Evolutionary conservation across 352 stramenopile genomes (phyloP).

Genomic region (Globisporangium megalacanthum): DNA sequence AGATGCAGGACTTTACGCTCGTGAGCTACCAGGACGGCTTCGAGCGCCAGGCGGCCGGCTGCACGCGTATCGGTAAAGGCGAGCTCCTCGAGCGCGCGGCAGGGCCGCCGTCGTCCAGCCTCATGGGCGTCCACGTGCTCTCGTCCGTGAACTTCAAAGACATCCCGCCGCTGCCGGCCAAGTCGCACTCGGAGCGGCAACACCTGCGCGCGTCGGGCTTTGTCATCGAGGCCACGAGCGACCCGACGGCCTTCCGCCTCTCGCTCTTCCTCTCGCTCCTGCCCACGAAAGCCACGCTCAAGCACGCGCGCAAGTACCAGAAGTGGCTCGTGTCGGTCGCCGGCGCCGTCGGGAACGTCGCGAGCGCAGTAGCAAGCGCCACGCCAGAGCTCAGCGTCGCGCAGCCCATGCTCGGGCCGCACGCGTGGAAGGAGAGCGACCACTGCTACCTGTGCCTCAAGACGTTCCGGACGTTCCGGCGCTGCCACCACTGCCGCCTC

Average conservation of each 20-base stretch:
- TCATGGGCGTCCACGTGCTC: constrained; percentile 52
- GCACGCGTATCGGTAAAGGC: constrained; percentile 19
- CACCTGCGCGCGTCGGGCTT: constrained; percentile 65
- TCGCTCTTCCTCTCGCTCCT: constrained; percentile 58
- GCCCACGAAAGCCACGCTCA: constrained; percentile 36
- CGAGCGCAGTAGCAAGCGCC: constrained; percentile 19
- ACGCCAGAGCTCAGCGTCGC: constrained; percentile 16
- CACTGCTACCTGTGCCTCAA: constrained; percentile 57
- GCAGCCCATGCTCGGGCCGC: constrained; percentile 21
- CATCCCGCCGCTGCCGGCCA: constrained; percentile 43
- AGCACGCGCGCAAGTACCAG: constrained; percentile 40
- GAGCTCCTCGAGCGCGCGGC: constrained; percentile 11
- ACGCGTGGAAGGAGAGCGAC: constrained; percentile 58
- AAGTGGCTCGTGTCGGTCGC: constrained; percentile 54
- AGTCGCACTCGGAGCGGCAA: constrained; percentile 35
- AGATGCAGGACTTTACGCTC: constrained; percentile 54
- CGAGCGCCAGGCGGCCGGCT: constrained; percentile 26
- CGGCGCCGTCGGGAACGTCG: constrained; percentile 25
- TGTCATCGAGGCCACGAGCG: constrained; percentile 46
- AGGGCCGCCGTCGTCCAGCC: constrained; percentile 9
- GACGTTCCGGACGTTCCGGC: constrained; percentile 57
- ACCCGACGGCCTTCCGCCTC: constrained; percentile 33
- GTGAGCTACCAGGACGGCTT: constrained; percentile 72
- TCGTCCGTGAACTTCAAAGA: constrained; percentile 65
- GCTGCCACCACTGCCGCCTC: constrained; percentile 64